Evolutionary conservation across 148 eudicot genomes (phyloP), one percentile per base, ranked within the genome.

Genomic region (Diospyros lotus): DNA sequence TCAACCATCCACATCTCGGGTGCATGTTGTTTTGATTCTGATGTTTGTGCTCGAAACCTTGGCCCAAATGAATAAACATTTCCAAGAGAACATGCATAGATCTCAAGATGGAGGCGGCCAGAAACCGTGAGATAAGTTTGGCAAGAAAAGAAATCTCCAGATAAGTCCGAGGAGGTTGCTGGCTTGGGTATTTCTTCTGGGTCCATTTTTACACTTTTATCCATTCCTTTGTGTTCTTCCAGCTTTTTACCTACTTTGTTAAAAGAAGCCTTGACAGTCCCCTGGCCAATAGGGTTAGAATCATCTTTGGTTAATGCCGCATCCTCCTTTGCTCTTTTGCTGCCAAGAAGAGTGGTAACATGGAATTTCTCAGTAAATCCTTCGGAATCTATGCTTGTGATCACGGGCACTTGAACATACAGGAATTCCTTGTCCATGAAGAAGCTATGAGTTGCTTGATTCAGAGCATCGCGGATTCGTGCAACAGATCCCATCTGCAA

Each of bases 1-100:
- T 96, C 99, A 72, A 87, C 80, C 93, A 88, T 93, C 93, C 94
- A 96, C 91, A 87, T 89, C 86, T 96, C 98, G 5, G 99, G 84
- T 45, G 89, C 76, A 52, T 80, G 78, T 58, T 86, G 88, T 63
- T 83, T 86, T 44, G 99, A 87, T 40, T 88, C 89, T 12, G 78
- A 69, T 73, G 76, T 87, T 11, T 84, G 81, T n/a, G 94, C 94
- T 70, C 54, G 84, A 78, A 93, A 96, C 77, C 98, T 82, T 0
- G 99, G 99, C 60, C 99, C 99, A 61, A 88, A 93, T 3, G 98
- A 78, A 84, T 91, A 96, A 12, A 96, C 99, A 82, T 93, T 89
- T 48, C 99, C 98, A 64, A 96, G 94, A 4, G 97, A 88, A 56
- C 93, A 82, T 0, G 97, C 97, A 73, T 86, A 91, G 78, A 97